phyloP scores from a whole-genome alignment of 2,329 filamentous ascomycete genomes.

The Podosphaera fusca region DNA sequence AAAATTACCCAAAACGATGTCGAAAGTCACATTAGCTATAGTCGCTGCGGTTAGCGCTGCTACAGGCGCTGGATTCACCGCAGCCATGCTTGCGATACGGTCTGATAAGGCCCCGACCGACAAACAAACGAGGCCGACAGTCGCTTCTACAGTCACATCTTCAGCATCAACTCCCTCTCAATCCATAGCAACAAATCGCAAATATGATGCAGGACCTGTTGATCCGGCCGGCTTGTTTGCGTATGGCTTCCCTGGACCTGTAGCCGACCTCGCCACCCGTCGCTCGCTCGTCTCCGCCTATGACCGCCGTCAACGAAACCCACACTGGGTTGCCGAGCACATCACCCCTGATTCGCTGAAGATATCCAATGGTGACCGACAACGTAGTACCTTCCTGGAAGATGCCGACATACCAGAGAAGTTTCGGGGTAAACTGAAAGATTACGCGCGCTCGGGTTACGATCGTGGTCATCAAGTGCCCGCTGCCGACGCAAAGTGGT shows the following conservation, averaged over 20 bases:
- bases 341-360: conserved; percentile 75
- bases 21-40: conserved; percentile 52
- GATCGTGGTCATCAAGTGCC: conserved; percentile 94
- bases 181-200: background rate
- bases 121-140: conserved; percentile 13
- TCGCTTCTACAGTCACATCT: conserved; percentile 12
- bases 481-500: conserved; percentile 90
- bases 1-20: conserved; percentile 27
- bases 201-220: conserved; percentile 27
- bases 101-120: conserved; percentile 20
- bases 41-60: conserved; percentile 57
- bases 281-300: conserved; percentile 64
- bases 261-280: conserved; percentile 59
- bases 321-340: conserved; percentile 87
- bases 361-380: conserved; percentile 54
- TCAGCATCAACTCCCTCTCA: conserved; percentile 9
- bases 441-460: conserved; percentile 89
- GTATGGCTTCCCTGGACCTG: conserved; percentile 79
- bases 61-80: conserved; percentile 51
- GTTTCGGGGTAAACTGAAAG: conserved; percentile 75
- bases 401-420: conserved; percentile 57
- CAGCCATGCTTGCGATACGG: conserved; percentile 39
- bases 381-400: conserved; percentile 63
- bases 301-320: conserved; percentile 78
- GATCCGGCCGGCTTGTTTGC: conserved; percentile 58